These are phyloP conservation scores for Alternaria sp. DNA, from an alignment of 2,329 filamentous ascomycete genomes.

Conservation along the genomic window DNA sequence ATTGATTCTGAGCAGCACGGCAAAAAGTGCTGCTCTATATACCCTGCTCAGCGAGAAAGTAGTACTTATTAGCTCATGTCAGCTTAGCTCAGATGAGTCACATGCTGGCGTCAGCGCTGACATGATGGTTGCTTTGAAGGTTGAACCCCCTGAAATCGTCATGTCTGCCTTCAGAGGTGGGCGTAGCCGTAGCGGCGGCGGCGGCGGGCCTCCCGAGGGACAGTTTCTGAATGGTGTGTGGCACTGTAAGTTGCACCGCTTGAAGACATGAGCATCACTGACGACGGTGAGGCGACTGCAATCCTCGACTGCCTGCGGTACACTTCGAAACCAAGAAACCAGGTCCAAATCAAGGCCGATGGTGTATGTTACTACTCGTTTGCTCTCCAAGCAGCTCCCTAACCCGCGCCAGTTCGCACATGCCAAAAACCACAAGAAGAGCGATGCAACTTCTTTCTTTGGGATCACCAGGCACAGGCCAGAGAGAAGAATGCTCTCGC, in stretches of 20 bases:
- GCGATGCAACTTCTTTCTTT: slow-evolving; percentile 66
- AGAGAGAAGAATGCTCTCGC: slow-evolving; percentile 60
- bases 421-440: slow-evolving; percentile 59
- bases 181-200: slow-evolving; percentile 12
- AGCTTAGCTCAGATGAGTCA: too few relatives aligned
- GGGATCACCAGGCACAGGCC: slow-evolving; percentile 62
- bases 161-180: slow-evolving; percentile 34
- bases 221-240: slow-evolving; percentile 39
- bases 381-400: slow-evolving; percentile 6
- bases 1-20: too few relatives aligned
- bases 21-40: too few relatives aligned
- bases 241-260: slow-evolving; percentile 31
- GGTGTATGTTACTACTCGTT: slow-evolving; percentile 48
- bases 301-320: slow-evolving; percentile 61
- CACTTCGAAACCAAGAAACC: slow-evolving; percentile 67
- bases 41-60: too few relatives aligned
- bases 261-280: slow-evolving; percentile 13
- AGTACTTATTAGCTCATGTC: too few relatives aligned
- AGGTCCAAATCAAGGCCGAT: slow-evolving; percentile 63
- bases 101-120: background rate
- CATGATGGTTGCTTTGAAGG: background rate
- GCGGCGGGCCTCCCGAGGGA: slow-evolving; percentile 25
- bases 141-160: background rate
- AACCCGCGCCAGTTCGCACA: slow-evolving; percentile 58
- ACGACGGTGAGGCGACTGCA: slow-evolving; percentile 60